Percentiles rank a stretch among this genome's conserved stretches.
Conservation (phyloP, 169 alveolate genomes). For the Plasmodium yoelii region DNA sequence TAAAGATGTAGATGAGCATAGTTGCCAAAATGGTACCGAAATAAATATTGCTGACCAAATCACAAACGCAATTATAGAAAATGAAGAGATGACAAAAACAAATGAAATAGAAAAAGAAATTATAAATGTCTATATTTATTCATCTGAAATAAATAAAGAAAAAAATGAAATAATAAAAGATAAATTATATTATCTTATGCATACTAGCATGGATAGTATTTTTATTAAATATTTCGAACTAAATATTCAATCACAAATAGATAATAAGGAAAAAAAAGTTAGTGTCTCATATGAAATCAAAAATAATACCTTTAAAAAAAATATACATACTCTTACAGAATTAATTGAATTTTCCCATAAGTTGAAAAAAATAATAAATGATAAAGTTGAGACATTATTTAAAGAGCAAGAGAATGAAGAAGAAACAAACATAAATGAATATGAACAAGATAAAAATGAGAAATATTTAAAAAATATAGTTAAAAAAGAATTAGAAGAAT, state of each 20-base stretch:
- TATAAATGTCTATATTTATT: constrained; percentile 16
- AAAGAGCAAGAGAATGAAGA: constrained; percentile 25
- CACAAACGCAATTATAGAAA: no score
- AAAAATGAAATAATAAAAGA: constrained; percentile 54
- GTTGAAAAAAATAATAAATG: constrained; percentile 19
- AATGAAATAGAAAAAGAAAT: constrained; percentile 5
- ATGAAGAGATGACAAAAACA: no score
- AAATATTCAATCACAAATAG: constrained; percentile 1
- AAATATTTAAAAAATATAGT: constrained; percentile 25
- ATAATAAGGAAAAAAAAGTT: constrained; percentile 1
- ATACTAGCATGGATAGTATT: constrained; percentile 50
- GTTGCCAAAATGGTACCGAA: background rate
- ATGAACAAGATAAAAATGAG: background rate
- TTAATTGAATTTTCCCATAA: constrained; percentile 39
- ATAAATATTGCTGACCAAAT: background rate
- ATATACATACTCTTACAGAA: constrained; percentile 11
- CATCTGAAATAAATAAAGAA: constrained; percentile 28
- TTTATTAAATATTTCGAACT: constrained; percentile 31
- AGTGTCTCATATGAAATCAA: constrained; percentile 8
- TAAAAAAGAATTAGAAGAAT: constrained; percentile 46
- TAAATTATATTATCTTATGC: constrained; percentile 42
- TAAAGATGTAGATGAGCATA: background rate
- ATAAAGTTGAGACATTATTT: constrained; percentile 9
- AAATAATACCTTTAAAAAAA: constrained; percentile 6
- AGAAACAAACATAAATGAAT: no score